Evolutionary conservation across 2,329 filamentous ascomycete genomes (phyloP).

Genomic region (Lasiodiplodia hormozganensis): DNA sequence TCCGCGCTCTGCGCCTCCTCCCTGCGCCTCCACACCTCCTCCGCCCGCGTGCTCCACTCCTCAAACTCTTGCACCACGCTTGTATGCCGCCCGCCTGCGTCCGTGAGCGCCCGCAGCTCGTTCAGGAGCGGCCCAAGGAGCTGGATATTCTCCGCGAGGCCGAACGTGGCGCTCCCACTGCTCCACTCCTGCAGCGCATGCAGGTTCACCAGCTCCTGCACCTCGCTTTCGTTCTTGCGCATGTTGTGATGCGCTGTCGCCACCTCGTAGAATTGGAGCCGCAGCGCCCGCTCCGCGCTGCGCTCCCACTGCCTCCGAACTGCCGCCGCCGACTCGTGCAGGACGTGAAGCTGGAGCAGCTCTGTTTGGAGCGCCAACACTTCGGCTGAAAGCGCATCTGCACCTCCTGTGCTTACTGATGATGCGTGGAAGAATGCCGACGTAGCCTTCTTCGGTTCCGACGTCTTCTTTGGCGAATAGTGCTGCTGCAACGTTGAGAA

Average conservation of each 20-base stretch:
- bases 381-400: slow-evolving; percentile 39
- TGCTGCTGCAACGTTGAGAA: slow-evolving; percentile 50
- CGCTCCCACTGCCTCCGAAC: slow-evolving; percentile 41
- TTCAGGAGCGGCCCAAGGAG: slow-evolving; percentile 44
- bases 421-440: slow-evolving; percentile 44
- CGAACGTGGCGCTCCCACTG: slow-evolving; percentile 36
- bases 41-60: slow-evolving; percentile 42
- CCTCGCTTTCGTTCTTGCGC: slow-evolving; percentile 45
- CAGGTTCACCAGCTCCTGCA: slow-evolving; percentile 46
- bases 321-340: slow-evolving; percentile 40
- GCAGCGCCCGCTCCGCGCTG: slow-evolving; percentile 42
- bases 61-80: slow-evolving; percentile 42
- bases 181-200: slow-evolving; percentile 46
- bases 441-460: slow-evolving; percentile 35
- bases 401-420: slow-evolving; percentile 30
- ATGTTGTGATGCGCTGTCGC: slow-evolving; percentile 44
- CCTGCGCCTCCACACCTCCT: slow-evolving; percentile 38
- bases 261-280: slow-evolving; percentile 46
- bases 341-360: slow-evolving; percentile 47
- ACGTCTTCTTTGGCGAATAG: slow-evolving; percentile 47
- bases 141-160: slow-evolving; percentile 45
- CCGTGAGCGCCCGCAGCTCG: slow-evolving; percentile 44
- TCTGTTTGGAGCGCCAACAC: slow-evolving; percentile 44
- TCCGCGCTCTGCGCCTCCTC: slow-evolving; percentile 22
- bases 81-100: slow-evolving; percentile 42